These are phyloP conservation scores for Wickerhamomyces hampshirensis DNA, from an alignment of 805 yeast genomes.

Conservation along the genomic window DNA sequence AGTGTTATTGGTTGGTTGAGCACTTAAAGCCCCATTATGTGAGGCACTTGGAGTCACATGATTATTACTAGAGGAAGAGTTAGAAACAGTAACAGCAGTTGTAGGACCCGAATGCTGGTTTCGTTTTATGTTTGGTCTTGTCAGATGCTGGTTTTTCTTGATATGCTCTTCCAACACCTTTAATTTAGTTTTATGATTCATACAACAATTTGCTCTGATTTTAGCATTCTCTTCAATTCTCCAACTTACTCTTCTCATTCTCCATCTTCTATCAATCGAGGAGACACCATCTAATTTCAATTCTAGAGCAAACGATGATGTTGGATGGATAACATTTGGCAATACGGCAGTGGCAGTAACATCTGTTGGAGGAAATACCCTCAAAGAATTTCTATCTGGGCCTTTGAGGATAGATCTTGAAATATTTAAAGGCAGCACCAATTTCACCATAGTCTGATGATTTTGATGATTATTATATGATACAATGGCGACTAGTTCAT, in stretches of 20 bases:
- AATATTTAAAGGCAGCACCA: slow-evolving; percentile 62
- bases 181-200: slow-evolving; percentile 48
- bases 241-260: slow-evolving; percentile 88
- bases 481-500: slow-evolving; percentile 66
- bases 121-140: slow-evolving; percentile 27
- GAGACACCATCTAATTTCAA: slow-evolving; percentile 71
- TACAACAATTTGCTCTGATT: slow-evolving; percentile 55
- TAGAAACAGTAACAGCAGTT: slow-evolving; percentile 29
- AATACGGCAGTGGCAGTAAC: slow-evolving; percentile 81
- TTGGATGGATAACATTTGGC: slow-evolving; percentile 87
- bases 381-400: slow-evolving; percentile 77
- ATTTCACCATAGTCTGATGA: slow-evolving; percentile 32
- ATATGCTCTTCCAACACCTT: slow-evolving; percentile 38
- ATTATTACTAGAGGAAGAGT: slow-evolving; percentile 17
- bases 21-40: slow-evolving; percentile 3
- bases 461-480: slow-evolving; percentile 34
- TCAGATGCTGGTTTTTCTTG: slow-evolving; percentile 24
- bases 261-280: slow-evolving; percentile 67
- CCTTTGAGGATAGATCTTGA: slow-evolving; percentile 76
- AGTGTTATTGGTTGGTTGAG: slow-evolving; percentile 4
- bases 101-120: slow-evolving; percentile 36
- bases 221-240: slow-evolving; percentile 79
- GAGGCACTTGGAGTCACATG: slow-evolving; percentile 17
- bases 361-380: slow-evolving; percentile 95
- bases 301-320: slow-evolving; percentile 80